A percentile compares a stretch with the other conserved stretches of the same genome.
phyloP scores from a whole-genome alignment of 2,329 filamentous ascomycete genomes.

The Fonsecaea nubica region DNA sequence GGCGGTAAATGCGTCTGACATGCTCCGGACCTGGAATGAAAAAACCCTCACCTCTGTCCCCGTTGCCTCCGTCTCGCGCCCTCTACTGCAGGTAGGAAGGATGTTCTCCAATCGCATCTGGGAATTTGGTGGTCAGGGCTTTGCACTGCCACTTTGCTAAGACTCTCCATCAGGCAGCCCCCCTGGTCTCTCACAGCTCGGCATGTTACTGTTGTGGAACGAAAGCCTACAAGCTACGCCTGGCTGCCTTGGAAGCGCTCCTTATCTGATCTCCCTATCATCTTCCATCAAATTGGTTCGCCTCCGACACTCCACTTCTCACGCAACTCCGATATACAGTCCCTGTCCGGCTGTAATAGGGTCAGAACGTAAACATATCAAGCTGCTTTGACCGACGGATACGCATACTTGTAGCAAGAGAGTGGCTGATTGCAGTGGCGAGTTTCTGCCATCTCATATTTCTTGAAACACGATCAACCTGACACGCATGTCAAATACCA shows the following conservation, averaged over 20 bases:
- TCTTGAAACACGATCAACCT: constrained; percentile 11
- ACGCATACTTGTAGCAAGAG: not conserved
- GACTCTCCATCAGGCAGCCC: constrained; percentile 25
- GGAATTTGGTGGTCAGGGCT: constrained; percentile 18
- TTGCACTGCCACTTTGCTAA: constrained; percentile 36
- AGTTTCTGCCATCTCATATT: not conserved
- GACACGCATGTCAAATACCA: constrained; percentile 4
- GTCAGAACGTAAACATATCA: not conserved
- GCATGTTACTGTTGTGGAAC: constrained; percentile 7
- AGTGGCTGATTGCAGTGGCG: constrained; percentile 14
- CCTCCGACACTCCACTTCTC: constrained; percentile 13
- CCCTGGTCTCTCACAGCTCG: constrained; percentile 16
- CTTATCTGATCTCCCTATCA: constrained; percentile 6
- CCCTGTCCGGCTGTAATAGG: not conserved
- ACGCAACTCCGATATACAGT: constrained; percentile 8
- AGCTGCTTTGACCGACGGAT: not conserved
- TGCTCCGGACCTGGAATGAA: not conserved
- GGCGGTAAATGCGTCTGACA: constrained; percentile 24
- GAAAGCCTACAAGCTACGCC: constrained; percentile 13
- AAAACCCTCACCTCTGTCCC: constrained; percentile 25
- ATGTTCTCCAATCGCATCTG: constrained; percentile 25
- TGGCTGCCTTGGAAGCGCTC: constrained; percentile 9
- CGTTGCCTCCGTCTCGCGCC: constrained; percentile 16
- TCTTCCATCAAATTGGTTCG: constrained; percentile 16
- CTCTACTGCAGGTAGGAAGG: constrained; percentile 8